These are phyloP conservation scores for Microcera coccophila DNA, from an alignment of 2,329 filamentous ascomycete genomes.

Conservation along the genomic window DNA sequence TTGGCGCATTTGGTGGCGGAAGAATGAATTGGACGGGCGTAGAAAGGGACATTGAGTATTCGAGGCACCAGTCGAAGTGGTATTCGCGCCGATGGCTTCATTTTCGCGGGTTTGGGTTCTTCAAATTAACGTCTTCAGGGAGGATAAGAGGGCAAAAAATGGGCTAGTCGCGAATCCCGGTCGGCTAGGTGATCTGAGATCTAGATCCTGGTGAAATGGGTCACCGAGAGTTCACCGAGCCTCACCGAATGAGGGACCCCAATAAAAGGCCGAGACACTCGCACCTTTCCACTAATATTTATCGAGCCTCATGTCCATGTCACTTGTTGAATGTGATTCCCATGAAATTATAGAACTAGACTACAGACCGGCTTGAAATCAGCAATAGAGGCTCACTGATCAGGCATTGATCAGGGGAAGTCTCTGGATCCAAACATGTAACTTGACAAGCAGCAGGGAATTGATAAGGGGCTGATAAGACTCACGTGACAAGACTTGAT, in stretches of 20 bases:
- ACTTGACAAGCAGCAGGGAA: conserved; percentile 26
- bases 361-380: too few species aligned
- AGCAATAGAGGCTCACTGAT: too few species aligned
- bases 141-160: conserved; percentile 6
- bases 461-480: conserved; percentile 25
- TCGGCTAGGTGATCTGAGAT: too few species aligned
- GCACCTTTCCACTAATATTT: too few species aligned
- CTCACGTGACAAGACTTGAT: conserved; percentile 34
- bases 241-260: too few species aligned
- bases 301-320: too few species aligned
- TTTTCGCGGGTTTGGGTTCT: conserved; percentile 23
- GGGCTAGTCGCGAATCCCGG: conserved; percentile 4
- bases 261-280: too few species aligned
- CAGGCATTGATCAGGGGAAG: too few species aligned
- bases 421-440: too few species aligned
- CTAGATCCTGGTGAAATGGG: background rate
- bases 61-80: conserved; percentile 35
- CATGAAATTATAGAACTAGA: too few species aligned
- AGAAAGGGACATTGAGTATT: conserved; percentile 14
- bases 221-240: too few species aligned
- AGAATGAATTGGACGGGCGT: conserved; percentile 31
- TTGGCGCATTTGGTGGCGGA: conserved; percentile 38
- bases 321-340: too few species aligned
- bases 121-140: conserved; percentile 6
- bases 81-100: conserved; percentile 41